These are phyloP conservation scores for Aspergillus sp. DNA, from an alignment of 2,329 filamentous ascomycete species.

Conservation along the genomic window DNA sequence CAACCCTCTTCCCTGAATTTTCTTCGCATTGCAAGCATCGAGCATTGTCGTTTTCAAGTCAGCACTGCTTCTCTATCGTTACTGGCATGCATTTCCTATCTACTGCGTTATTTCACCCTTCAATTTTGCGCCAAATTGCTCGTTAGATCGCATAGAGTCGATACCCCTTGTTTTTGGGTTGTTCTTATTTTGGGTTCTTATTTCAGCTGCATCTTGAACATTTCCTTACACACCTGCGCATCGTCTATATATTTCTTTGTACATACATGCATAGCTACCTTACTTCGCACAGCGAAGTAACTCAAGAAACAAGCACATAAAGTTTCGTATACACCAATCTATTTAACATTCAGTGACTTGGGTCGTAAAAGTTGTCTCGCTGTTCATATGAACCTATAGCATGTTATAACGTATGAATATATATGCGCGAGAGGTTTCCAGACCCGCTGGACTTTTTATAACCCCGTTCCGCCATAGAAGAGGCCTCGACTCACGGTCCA, in stretches of 20 bases:
- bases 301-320: not conserved
- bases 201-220: not conserved
- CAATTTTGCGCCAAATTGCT: not conserved
- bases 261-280: not conserved
- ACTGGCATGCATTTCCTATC: not conserved
- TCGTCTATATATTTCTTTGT: not conserved
- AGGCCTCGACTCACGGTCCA: not conserved
- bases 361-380: not conserved
- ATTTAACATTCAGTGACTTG: not conserved
- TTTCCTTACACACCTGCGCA: not conserved
- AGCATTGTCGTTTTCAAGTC: not conserved
- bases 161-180: conserved; percentile 12
- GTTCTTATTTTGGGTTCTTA: not conserved
- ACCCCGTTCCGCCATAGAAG: not conserved
- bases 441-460: not conserved
- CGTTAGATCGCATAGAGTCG: conserved; percentile 12
- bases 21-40: not conserved
- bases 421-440: not conserved
- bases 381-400: not conserved
- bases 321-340: not conserved
- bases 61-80: not conserved
- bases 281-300: not conserved
- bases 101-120: not conserved
- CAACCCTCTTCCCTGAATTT: not conserved
- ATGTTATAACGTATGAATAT: not conserved